Evolutionary conservation across 148 eudicot species (phyloP).

Genomic region (Simmondsia chinensis): DNA sequence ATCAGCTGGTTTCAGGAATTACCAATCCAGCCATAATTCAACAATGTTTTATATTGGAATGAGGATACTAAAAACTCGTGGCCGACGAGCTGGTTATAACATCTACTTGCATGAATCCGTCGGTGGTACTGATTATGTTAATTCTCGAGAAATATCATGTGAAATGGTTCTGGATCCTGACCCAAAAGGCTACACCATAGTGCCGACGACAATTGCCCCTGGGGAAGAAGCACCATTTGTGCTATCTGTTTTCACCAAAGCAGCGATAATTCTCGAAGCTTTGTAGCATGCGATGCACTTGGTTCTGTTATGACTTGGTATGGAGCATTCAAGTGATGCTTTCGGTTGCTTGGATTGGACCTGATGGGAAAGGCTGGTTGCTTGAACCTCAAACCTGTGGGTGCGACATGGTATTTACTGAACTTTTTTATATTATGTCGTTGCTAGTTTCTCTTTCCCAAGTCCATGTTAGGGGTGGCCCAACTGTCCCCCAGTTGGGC

Average conservation of each 20-base stretch:
- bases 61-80: conserved; percentile 97
- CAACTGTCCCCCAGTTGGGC: too few species aligned
- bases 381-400: too few species aligned
- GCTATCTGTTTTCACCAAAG: conserved; percentile 92
- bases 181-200: conserved; percentile 98
- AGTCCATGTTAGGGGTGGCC: too few species aligned
- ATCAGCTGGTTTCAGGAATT: conserved; percentile 87
- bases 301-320: conserved; percentile 5
- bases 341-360: conserved; percentile 8
- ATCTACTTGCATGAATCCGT: conserved; percentile 97
- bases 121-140: conserved; percentile 98
- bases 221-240: conserved; percentile 99
- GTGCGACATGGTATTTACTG: too few species aligned
- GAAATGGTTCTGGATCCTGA: conserved; percentile 99
- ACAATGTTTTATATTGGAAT: conserved; percentile 95
- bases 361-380: too few species aligned
- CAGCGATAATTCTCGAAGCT: conserved; percentile 72
- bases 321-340: neutral
- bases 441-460: too few species aligned
- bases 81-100: conserved; percentile 84
- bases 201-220: conserved; percentile 93
- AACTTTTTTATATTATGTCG: too few species aligned
- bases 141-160: conserved; percentile 99
- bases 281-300: conserved; percentile 34
- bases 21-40: conserved; percentile 93